A percentile compares a stretch with the other conserved stretches of the same genome.
These are phyloP conservation scores for Kwoniella sp. DNA, from an alignment of 768 basidiomycete species.

Conservation along the genomic window DNA sequence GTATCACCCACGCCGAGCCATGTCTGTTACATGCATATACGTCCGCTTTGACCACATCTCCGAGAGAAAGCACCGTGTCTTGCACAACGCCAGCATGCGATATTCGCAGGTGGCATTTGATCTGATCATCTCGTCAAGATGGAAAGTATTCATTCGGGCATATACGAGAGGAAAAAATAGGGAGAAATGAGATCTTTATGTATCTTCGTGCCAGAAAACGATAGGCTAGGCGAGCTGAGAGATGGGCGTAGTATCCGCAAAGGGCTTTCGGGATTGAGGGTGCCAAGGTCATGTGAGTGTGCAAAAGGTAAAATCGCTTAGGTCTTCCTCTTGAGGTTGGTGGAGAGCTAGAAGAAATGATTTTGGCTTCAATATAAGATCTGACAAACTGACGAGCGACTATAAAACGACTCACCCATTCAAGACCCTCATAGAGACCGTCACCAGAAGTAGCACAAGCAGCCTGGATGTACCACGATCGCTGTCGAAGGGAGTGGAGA, in stretches of 20 bases:
- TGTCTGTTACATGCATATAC: background rate
- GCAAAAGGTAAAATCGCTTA: background rate
- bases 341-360: constrained; percentile 49
- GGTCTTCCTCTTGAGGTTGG: constrained; percentile 54
- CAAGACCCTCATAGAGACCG: constrained; percentile 96
- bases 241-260: background rate
- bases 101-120: background rate
- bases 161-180: background rate
- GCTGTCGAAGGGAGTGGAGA: constrained; percentile 91
- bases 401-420: constrained; percentile 71
- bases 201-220: background rate
- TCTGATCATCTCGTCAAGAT: background rate
- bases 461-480: constrained; percentile 98
- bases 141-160: constrained; percentile 6
- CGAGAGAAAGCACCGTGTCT: background rate
- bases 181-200: background rate
- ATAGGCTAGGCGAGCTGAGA: background rate
- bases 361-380: too few relatives aligned
- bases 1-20: too few relatives aligned
- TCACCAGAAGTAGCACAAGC: constrained; percentile 98
- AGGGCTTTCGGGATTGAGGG: background rate
- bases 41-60: background rate
- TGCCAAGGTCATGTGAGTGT: background rate
- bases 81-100: background rate
- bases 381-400: too few relatives aligned